A percentile compares a stretch with the other conserved stretches of the same genome.
phyloP scores from a whole-genome alignment of 192 early-diverging fungal genomes.

The Radiomyces spectabilis region DNA sequence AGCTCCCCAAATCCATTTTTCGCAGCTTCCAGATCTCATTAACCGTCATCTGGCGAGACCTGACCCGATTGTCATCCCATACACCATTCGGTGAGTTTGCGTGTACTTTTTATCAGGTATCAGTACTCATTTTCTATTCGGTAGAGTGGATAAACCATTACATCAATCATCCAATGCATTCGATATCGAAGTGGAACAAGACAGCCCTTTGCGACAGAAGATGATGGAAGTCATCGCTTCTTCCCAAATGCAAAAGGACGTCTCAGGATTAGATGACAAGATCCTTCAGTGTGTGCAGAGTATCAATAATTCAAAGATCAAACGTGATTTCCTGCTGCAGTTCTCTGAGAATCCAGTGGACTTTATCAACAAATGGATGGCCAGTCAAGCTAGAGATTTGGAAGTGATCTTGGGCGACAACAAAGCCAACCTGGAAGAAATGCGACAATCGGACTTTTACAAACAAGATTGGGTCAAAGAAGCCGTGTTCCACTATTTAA shows the following conservation, averaged over 20 bases:
- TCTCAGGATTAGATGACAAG: constrained; percentile 43
- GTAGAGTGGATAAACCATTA: constrained; percentile 66
- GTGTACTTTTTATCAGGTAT: not conserved
- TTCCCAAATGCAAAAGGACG: constrained; percentile 34
- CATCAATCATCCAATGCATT: constrained; percentile 73
- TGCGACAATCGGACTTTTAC: constrained; percentile 63
- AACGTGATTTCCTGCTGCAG: constrained; percentile 87
- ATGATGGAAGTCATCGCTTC: constrained; percentile 40
- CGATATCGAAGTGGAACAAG: constrained; percentile 89
- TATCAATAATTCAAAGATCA: constrained; percentile 83
- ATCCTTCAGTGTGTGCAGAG: constrained; percentile 74
- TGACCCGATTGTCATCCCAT: constrained; percentile 87
- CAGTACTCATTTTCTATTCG: not conserved
- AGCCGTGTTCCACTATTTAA: constrained; percentile 86
- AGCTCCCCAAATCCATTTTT: constrained; percentile 60
- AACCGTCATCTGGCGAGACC: constrained; percentile 63
- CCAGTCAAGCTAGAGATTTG: constrained; percentile 86
- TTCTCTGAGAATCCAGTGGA: constrained; percentile 82
- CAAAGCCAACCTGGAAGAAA: constrained; percentile 68
- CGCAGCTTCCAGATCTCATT: constrained; percentile 77
- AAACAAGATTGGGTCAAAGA: constrained; percentile 77
- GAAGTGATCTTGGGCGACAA: constrained; percentile 80
- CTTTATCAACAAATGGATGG: constrained; percentile 91
- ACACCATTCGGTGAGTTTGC: constrained; percentile 65
- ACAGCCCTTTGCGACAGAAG: constrained; percentile 61